Percentiles rank a stretch among this genome's conserved stretches.
phyloP scores from a whole-genome alignment of 805 yeast species.

The Pichia insulana region DNA sequence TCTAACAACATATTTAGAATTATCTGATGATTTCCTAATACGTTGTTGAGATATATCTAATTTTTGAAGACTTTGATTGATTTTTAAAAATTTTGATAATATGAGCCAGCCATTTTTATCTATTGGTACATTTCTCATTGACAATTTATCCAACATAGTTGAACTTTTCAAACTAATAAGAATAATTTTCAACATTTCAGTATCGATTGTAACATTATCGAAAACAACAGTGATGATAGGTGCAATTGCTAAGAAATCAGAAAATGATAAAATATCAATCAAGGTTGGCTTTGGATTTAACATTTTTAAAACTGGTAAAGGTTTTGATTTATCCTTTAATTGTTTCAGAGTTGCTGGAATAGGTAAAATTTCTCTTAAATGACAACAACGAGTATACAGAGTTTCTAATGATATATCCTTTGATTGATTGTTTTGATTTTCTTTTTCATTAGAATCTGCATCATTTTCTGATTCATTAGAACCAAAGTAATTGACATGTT shows the following conservation, averaged over 20 bases:
- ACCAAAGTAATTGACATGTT: constrained; percentile 32
- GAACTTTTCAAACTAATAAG: constrained; percentile 38
- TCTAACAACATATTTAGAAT: constrained; percentile 30
- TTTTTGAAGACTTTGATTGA: constrained; percentile 36
- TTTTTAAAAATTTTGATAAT: constrained; percentile 39
- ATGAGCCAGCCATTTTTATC: constrained; percentile 43
- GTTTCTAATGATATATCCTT: constrained; percentile 36
- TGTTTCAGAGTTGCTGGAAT: constrained; percentile 47
- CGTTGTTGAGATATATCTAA: constrained; percentile 51
- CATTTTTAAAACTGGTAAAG: constrained; percentile 46
- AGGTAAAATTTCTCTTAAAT: constrained; percentile 39
- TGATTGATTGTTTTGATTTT: neutral
- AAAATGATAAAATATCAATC: constrained; percentile 47
- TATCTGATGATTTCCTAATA: constrained; percentile 33
- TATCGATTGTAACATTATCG: constrained; percentile 47
- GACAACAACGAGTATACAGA: constrained; percentile 43
- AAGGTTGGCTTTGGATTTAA: constrained; percentile 51
- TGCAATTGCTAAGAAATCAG: constrained; percentile 48
- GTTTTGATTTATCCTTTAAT: constrained; percentile 40
- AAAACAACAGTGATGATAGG: constrained; percentile 48
- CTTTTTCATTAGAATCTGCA: constrained; percentile 19
- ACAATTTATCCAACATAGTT: constrained; percentile 39
- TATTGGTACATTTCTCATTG: constrained; percentile 47
- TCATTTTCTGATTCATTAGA: constrained; percentile 9
- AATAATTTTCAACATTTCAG: constrained; percentile 44